These are phyloP conservation scores for Aspergillus japonicus DNA, from an alignment of 2,329 filamentous ascomycete species.

Conservation along the genomic window DNA sequence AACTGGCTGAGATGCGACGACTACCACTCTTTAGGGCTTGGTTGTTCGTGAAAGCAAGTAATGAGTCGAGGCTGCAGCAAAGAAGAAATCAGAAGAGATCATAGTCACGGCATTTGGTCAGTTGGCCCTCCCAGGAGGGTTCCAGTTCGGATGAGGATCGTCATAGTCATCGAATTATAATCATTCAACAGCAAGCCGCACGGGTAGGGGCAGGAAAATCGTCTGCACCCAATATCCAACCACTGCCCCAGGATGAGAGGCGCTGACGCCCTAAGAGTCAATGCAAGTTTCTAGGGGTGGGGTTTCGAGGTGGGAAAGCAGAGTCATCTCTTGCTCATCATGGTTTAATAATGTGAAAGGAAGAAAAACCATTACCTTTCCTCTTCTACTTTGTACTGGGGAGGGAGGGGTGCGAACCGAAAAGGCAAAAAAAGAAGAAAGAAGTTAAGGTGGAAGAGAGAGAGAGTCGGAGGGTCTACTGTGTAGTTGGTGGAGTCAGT, in stretches of 20 bases:
- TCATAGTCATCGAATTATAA: background rate
- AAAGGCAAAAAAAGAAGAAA: too few species aligned
- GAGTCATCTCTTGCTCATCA: constrained; percentile 24
- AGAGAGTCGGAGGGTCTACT: background rate
- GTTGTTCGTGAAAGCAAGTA: background rate
- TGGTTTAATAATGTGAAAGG: background rate
- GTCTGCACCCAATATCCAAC: constrained; percentile 9
- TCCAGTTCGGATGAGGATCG: background rate
- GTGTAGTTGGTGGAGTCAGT: constrained; percentile 37
- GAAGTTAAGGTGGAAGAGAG: background rate
- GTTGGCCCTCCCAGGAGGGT: background rate
- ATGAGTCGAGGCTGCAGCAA: background rate
- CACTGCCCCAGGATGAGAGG: background rate
- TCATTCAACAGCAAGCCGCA: constrained; percentile 8
- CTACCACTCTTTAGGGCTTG: background rate
- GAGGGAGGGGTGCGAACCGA: background rate
- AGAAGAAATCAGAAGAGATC: background rate
- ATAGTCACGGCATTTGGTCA: background rate
- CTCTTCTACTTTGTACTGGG: background rate
- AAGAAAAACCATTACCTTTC: too few species aligned
- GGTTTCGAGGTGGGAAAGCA: background rate
- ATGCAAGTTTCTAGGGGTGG: constrained; percentile 26
- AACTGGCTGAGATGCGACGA: too few species aligned
- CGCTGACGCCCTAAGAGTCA: constrained; percentile 31
- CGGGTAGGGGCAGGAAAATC: constrained; percentile 22